Evolutionary conservation across 768 basidiomycete genomes (phyloP).

Genomic region (Amanita molliuscula): DNA sequence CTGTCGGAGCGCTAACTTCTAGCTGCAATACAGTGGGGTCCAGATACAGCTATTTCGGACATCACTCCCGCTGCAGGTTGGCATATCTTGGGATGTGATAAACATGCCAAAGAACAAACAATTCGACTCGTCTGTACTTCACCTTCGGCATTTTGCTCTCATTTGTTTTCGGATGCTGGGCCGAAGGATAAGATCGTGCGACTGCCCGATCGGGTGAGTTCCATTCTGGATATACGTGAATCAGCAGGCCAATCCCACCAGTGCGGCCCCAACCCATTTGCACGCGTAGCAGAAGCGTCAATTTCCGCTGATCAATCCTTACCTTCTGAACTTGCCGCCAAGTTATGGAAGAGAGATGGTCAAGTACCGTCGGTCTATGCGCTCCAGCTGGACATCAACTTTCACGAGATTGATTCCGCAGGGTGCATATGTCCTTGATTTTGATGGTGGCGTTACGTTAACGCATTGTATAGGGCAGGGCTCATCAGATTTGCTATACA

Average conservation of each 20-base stretch:
- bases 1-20: not conserved
- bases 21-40: conserved; percentile 13
- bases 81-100: conserved; percentile 26
- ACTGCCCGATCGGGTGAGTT: conserved; percentile 21
- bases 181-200: conserved; percentile 24
- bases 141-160: conserved; percentile 16
- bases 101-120: conserved; percentile 18
- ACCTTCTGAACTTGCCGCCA: conserved; percentile 13
- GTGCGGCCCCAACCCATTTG: conserved; percentile 14
- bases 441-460: not conserved
- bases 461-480: not conserved
- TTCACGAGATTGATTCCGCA: conserved; percentile 8
- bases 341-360: conserved; percentile 17
- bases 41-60: conserved; percentile 20
- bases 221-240: not conserved
- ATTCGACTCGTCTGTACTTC: conserved; percentile 24
- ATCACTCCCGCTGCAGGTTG: conserved; percentile 30
- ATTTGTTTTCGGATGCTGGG: conserved; percentile 18
- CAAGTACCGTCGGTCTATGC: conserved; percentile 19
- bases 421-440: not conserved
- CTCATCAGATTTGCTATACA: conserved; percentile 13
- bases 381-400: conserved; percentile 24
- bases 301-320: conserved; percentile 26
- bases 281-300: conserved; percentile 21
- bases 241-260: not conserved